Evolutionary conservation across 169 alveolate genomes (phyloP).

Genomic region (Ichthyophthirius multifiliis): DNA sequence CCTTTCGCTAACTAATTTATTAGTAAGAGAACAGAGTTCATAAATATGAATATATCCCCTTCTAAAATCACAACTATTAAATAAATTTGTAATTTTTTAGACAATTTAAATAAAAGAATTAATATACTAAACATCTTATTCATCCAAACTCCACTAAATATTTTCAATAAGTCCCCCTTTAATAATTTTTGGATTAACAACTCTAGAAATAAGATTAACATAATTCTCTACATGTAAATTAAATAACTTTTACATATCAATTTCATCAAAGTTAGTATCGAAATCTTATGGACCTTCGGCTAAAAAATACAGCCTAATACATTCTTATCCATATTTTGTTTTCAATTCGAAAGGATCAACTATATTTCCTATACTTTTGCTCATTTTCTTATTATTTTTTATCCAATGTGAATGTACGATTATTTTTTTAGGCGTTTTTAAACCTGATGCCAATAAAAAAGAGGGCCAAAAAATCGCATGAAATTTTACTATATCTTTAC

Average conservation of each 20-base stretch:
- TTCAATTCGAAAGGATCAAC: conserved; percentile 70
- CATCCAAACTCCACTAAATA: not conserved
- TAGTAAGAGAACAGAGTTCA: conserved; percentile 24
- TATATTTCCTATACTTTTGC: conserved; percentile 88
- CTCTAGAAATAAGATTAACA: not conserved
- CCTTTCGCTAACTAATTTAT: conserved; percentile 4
- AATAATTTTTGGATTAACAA: not conserved
- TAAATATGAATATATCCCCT: conserved; percentile 12
- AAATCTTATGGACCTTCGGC: conserved; percentile 58
- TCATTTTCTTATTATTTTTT: conserved; percentile 83
- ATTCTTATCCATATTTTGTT: conserved; percentile 16
- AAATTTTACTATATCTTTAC: conserved; percentile 89
- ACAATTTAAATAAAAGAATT: not conserved
- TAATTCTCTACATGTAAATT: conserved; percentile 33
- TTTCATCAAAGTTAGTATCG: conserved; percentile 44
- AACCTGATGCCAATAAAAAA: conserved; percentile 63
- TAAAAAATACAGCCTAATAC: conserved; percentile 56
- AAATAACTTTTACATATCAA: conserved; percentile 8
- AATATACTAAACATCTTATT: not conserved
- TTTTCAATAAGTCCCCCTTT: conserved; percentile 1
- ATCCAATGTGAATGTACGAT: conserved; percentile 88
- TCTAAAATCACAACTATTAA: conserved; percentile 17
- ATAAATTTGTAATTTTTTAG: not conserved
- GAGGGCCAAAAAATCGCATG: conserved; percentile 89
- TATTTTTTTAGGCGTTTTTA: conserved; percentile 66